Conservation (phyloP, 306 rosid species). For the Vigna reflexopilosa region DNA sequence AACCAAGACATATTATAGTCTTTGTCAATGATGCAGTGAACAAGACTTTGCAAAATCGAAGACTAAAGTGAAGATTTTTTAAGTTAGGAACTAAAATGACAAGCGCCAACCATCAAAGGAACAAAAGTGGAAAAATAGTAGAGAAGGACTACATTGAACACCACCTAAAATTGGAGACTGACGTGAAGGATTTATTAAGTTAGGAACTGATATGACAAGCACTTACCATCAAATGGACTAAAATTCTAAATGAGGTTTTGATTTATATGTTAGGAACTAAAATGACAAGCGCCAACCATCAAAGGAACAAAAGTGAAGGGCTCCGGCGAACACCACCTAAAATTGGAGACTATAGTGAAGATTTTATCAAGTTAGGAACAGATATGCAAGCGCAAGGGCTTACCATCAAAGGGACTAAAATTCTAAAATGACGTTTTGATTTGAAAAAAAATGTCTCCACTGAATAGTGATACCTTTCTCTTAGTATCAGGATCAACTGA, state of each 20-base stretch:
- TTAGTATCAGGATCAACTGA: slow-evolving; percentile 76
- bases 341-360: too few species aligned
- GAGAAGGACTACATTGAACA: too few species aligned
- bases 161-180: too few species aligned
- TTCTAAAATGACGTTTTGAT: neutral
- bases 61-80: neutral
- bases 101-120: neutral
- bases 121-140: neutral
- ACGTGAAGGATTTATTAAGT: too few species aligned
- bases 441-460: neutral
- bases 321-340: too few species aligned
- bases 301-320: neutral
- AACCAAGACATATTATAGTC: neutral
- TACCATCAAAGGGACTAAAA: neutral
- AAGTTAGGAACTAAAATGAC: neutral
- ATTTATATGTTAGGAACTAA: too few species aligned
- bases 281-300: neutral
- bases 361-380: too few species aligned
- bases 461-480: slow-evolving; percentile 66
- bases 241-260: neutral
- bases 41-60: neutral
- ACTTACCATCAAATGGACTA: neutral
- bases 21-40: neutral
- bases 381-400: neutral
- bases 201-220: neutral